Evolutionary conservation across 768 basidiomycete species (phyloP), one percentile per base, ranked within the genome.

Genomic region (Lactarius akahatsu): DNA sequence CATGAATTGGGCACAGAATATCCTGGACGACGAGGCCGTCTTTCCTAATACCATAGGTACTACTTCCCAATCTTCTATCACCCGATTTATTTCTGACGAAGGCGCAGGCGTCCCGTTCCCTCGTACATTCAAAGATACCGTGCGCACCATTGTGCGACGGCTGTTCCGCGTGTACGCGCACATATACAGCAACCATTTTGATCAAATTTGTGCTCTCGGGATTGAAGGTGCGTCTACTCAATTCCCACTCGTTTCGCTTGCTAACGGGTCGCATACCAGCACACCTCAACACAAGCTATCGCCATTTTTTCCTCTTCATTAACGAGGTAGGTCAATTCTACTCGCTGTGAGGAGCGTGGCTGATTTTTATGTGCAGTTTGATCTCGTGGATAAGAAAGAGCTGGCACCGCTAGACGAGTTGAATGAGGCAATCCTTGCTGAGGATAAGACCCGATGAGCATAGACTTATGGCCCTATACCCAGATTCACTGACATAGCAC

Each of bases 181-280:
- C 76, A 88, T 98, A 74, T 99, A 99, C 81, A 96, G 95, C 81
- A 96, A 94, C 71, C 97, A 99, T 77, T 98, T 99, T 76, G 97
- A 98, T 73, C 96, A 98, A 72, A 93, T 98, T 66, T 98, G 96
- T 76, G 97, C 97, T 16, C 79, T 99, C 56, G 96, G 96, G 6
- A 98, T 99, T 61, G 97, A 99, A 85, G 96, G 96, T 96, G 67
- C 47, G 80, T 61, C 67, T 32, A 54, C 3, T 62, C 45, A 2
- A 0, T 34, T 23, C 20, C 23, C 16, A 58, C 52, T 54, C 50
- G 58, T 59, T 61, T 15, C 28, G 9, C 32, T n/a, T n/a, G 15
- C 32, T 16, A 32, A 26, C 8, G 54, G 30, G 55, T 38, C 23
- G 26, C 47, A 56, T 13, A 57, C 55, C 30, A 98, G 97, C 97